Evolutionary conservation across 306 rosid genomes (phyloP).

Genomic region (Cucumis sativus): DNA sequence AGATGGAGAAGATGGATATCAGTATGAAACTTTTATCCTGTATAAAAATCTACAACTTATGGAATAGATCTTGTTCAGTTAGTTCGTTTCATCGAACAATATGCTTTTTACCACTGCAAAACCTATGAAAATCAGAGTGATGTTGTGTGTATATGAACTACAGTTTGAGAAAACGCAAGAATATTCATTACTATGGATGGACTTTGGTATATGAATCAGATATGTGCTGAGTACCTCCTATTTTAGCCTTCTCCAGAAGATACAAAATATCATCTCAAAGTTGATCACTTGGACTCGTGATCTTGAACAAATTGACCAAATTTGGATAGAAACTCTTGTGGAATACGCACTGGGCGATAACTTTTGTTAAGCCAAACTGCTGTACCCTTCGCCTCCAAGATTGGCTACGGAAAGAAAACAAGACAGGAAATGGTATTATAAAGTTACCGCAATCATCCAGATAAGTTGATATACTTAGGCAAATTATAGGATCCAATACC

Average conservation of each 20-base stretch:
- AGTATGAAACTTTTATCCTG: no score
- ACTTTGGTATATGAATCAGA: not conserved
- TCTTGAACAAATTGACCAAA: slow-evolving; percentile 32
- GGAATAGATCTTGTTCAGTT: not conserved
- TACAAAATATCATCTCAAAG: not conserved
- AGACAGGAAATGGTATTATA: not conserved
- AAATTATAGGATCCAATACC: not conserved
- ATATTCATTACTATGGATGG: not conserved
- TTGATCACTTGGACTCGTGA: slow-evolving; percentile 24
- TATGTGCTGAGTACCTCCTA: not conserved
- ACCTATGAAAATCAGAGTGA: not conserved
- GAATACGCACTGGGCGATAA: slow-evolving; percentile 68
- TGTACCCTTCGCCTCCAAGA: slow-evolving; percentile 71
- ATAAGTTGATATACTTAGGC: not conserved
- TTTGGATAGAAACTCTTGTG: slow-evolving; percentile 53
- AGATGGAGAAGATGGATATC: no score
- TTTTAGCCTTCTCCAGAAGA: not conserved
- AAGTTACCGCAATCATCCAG: slow-evolving; percentile 10
- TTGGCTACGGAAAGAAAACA: slow-evolving; percentile 35
- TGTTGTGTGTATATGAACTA: not conserved
- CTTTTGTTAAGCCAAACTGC: slow-evolving; percentile 75
- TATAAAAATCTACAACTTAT: not conserved
- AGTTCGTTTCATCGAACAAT: not conserved
- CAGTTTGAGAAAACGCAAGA: not conserved
- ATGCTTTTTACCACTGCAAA: not conserved